Percentiles rank a stretch among this genome's conserved stretches.
Evolutionary conservation across 345 rosid species (phyloP).

Genomic region (Brassica rapa): DNA sequence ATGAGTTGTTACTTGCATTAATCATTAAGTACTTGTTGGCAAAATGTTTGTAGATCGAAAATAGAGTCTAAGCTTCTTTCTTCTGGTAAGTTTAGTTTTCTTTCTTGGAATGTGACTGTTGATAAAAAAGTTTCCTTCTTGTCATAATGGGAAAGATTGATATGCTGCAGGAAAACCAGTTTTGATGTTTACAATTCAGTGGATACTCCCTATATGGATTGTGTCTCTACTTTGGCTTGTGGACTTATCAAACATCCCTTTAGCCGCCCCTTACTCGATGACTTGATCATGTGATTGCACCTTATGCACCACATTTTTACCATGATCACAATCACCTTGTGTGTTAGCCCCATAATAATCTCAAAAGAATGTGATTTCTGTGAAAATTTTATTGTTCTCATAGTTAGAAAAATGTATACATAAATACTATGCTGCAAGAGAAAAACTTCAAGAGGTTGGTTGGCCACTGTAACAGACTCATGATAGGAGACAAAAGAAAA

Average conservation of each 20-base stretch:
- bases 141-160: neutral
- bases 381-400: neutral
- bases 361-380: neutral
- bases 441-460: neutral
- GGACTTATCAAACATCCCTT: slow-evolving; percentile 69
- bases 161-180: slow-evolving; percentile 57
- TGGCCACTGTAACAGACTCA: no score
- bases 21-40: slow-evolving; percentile 40
- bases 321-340: neutral
- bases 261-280: slow-evolving; percentile 56
- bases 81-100: slow-evolving; percentile 44
- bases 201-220: slow-evolving; percentile 69
- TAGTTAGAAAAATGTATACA: slow-evolving; percentile 4
- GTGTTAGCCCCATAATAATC: neutral
- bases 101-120: neutral
- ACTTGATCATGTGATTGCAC: slow-evolving; percentile 53
- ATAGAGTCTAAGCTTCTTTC: slow-evolving; percentile 52
- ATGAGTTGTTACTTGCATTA: no score
- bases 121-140: neutral
- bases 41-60: slow-evolving; percentile 53
- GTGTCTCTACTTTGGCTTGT: slow-evolving; percentile 56
- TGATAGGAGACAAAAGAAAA: no score
- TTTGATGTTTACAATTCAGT: slow-evolving; percentile 50
- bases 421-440: neutral
- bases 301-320: neutral